These are phyloP conservation scores for Xylaria sp. DNA, from an alignment of 2,329 filamentous ascomycete genomes.

Conservation along the genomic window DNA sequence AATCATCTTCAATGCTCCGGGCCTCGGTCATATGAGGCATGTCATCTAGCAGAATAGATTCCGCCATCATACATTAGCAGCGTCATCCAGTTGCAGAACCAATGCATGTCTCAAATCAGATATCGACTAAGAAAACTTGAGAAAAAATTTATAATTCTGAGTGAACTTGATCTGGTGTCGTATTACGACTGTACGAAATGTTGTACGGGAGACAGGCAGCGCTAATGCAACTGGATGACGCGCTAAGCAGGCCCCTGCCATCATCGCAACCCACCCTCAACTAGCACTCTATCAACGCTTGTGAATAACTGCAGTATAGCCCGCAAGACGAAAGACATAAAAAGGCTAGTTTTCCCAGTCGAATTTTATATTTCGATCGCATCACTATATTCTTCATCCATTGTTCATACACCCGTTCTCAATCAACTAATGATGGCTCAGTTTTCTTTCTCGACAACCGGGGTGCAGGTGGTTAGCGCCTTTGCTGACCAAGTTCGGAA, in stretches of 20 bases:
- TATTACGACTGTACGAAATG: not conserved
- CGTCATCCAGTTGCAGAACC: not conserved
- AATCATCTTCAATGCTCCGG: conserved; percentile 21
- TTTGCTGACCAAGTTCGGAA: not conserved
- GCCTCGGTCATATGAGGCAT: conserved; percentile 24
- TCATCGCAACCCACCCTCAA: not conserved
- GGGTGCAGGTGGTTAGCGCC: not conserved
- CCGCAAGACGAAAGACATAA: not conserved
- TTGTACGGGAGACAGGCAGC: not conserved
- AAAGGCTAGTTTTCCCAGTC: not conserved
- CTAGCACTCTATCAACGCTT: not conserved
- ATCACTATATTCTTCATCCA: not conserved
- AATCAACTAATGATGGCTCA: not conserved
- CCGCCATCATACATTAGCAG: conserved; percentile 9
- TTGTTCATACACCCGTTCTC: not conserved
- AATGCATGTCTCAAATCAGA: not conserved
- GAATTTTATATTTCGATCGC: not conserved
- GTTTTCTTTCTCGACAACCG: not conserved
- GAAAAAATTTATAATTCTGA: not conserved
- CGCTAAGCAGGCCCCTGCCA: not conserved
- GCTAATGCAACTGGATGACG: conserved; percentile 7
- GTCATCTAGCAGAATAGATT: conserved; percentile 8
- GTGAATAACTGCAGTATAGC: not conserved
- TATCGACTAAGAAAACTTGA: not conserved
- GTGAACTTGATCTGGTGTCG: not conserved